Evolutionary conservation across 345 rosid genomes (phyloP), one percentile per base, ranked within the genome.

Genomic region (Eucalyptus decipiens): DNA sequence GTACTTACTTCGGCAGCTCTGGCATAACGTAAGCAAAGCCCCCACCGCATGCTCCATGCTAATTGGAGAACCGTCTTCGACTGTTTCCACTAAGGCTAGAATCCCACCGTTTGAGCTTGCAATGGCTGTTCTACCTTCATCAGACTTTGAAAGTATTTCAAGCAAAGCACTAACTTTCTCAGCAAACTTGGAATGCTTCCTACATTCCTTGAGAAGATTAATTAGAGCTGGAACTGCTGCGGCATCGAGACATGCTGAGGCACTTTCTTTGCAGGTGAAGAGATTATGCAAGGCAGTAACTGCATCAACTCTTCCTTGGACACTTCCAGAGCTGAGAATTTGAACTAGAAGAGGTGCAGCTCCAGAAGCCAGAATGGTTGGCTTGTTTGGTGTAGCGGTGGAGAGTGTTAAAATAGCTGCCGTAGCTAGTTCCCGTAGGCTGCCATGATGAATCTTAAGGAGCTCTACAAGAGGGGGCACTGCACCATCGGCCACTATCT

Each of bases 351-450:
- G 91, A 40, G 94, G 96, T 80, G 95, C 92, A 85, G 92, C 96
- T 91, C 96, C 98, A 51, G 95, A 92, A 60, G 93, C 93, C 80
- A 91, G 94, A 80, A 96, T 96, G 49, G 89, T 90, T 34, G 95
- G 89, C 91, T 95, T 95, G 91, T 96, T 96, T 54, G 97, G 93
- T 87, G 93, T 92, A 47, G 97, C 96, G 43, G 96, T 96, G 5
- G 98, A 96, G 89, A 96, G 96, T 51, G 98, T 95, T 91, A 95
- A 91, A 90, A 95, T 91, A 42, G 96, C 97, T 45, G 97, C 97
- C n/a, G 97, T 91, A 5, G 96, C 97, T 54, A 95, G 89, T 92
- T 96, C 98, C 52, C 96, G 88, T 56, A 96, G 90, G 89, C 89
- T 92, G 48, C 92, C 90, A 47, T 92, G 91, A 42, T 94, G 93